Percentiles rank a stretch among this genome's conserved stretches.
phyloP scores from a whole-genome alignment of 2,329 filamentous ascomycete genomes.

The Rhytidhysteron rufulum region DNA sequence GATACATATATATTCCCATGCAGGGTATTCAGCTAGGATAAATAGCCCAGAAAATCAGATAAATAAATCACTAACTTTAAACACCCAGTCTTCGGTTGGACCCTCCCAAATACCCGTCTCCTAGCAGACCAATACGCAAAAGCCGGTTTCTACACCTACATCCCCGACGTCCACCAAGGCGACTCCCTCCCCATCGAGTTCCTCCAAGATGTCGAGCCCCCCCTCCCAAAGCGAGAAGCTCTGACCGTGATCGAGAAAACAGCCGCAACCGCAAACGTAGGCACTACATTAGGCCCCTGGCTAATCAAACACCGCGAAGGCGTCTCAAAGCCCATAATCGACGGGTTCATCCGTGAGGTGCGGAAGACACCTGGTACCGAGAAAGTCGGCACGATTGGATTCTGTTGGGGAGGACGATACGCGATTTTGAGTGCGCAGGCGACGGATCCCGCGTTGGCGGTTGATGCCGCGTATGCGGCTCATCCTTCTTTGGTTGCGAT shows the following conservation, averaged over 20 bases:
- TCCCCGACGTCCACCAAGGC: conserved; percentile 40
- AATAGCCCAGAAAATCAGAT: too few relatives aligned
- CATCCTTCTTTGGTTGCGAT: conserved; percentile 42
- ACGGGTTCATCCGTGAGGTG: conserved; percentile 40
- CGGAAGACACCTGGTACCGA: conserved; percentile 36
- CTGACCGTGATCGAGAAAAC: conserved; percentile 37
- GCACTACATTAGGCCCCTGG: conserved; percentile 42
- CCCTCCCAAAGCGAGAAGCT: conserved; percentile 35
- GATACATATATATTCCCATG: too few relatives aligned
- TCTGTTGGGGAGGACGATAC: conserved; percentile 43
- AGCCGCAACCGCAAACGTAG: conserved; percentile 38
- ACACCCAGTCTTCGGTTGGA: conserved; percentile 45
- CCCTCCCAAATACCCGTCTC: conserved; percentile 38
- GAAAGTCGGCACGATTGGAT: conserved; percentile 39
- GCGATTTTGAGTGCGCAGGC: conserved; percentile 26
- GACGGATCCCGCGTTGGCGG: conserved; percentile 21
- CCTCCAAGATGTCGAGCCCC: conserved; percentile 42
- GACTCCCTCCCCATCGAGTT: conserved; percentile 38
- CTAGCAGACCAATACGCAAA: conserved; percentile 42
- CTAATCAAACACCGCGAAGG: conserved; percentile 41
- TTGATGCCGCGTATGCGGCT: conserved; percentile 40
- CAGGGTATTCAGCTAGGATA: too few relatives aligned
- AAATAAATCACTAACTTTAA: neutral
- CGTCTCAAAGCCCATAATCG: conserved; percentile 41
- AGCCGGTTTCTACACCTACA: conserved; percentile 38